phyloP scores from a whole-genome alignment of 306 rosid species.

The Sechiopsis laciniata region DNA sequence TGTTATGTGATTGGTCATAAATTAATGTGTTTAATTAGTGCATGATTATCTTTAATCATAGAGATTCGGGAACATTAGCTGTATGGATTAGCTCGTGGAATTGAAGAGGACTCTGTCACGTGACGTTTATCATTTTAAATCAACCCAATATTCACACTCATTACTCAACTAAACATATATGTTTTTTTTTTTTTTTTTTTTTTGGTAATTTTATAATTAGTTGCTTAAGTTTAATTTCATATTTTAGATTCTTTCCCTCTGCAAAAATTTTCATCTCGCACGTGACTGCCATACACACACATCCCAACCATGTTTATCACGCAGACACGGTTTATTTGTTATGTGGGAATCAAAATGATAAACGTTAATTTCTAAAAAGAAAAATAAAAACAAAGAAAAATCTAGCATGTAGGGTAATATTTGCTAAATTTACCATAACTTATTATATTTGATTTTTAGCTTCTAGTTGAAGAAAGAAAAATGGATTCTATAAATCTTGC shows the following conservation, averaged over 20 bases:
- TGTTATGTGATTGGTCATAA: conserved; percentile 1
- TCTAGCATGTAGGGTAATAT: too few species aligned
- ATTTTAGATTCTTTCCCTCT: background rate
- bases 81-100: conserved; percentile 17
- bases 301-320: background rate
- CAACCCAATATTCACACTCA: background rate
- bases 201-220: background rate
- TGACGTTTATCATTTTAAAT: conserved; percentile 13
- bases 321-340: background rate
- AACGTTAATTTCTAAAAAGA: background rate
- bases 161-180: background rate
- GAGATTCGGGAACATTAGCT: conserved; percentile 24
- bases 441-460: too few species aligned
- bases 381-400: too few species aligned
- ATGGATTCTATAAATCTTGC: too few species aligned
- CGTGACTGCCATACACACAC: background rate
- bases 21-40: conserved; percentile 17
- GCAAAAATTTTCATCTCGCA: background rate
- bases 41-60: conserved; percentile 22
- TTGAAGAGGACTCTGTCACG: background rate
- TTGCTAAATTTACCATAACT: too few species aligned
- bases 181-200: background rate
- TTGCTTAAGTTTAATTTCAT: background rate
- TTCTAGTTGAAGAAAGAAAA: too few species aligned
- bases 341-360: background rate